Base-by-base conservation (phyloP, 192 early-diverging fungal species). In the Rhizoclosmatium sp. region DNA sequence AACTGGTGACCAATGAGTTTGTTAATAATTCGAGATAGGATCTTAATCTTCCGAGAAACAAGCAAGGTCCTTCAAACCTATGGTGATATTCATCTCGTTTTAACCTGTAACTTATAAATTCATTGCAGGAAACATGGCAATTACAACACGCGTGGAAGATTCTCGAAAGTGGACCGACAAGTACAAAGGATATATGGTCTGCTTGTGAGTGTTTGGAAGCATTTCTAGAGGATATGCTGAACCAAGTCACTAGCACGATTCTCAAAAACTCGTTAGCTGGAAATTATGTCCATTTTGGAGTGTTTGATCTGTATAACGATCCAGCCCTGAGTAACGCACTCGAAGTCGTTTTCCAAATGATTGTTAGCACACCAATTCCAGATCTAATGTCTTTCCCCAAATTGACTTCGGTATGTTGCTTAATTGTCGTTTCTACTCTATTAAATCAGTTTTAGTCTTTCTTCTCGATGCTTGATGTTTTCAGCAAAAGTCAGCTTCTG, bases 281-380 rank as follows among this genome's bases (percentile, higher is more conserved):
- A 70, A 88, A 91, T 66, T 97, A 96, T 79, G 93, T 96, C 54
- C 94, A 93, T 49, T 95, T 97, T 85, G 95, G 95, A n/a, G 93
- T 96, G 47, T 94, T 96, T 85, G 90, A 90, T 65, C 85, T 97
- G 42, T 97, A 97, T 73, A 89, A 91, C 59, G 95, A 97, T 81
- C 89, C 87, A 16, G 92, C 95, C 21, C 82, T 96, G 51, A 90
- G 91, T 65, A 82, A 86, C 45, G 92, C 92, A 2, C 82, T 94
- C 54, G 79, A 83, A 5, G 83, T 90, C 7, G 80, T 91, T 23
- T 92, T 93, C 75, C 89, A 89, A 69, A 81, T 97, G 67, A 91
- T 95, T 82, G 81, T 92, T 51, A 86, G 82, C 49, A 89, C 95
- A 58, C 94, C 95, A 16, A 71, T 93, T 39, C 81, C 87, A 5